Evolutionary conservation across 129 eudicot species (phyloP).

Genomic region (Rutidosis leptorrhynchoides): DNA sequence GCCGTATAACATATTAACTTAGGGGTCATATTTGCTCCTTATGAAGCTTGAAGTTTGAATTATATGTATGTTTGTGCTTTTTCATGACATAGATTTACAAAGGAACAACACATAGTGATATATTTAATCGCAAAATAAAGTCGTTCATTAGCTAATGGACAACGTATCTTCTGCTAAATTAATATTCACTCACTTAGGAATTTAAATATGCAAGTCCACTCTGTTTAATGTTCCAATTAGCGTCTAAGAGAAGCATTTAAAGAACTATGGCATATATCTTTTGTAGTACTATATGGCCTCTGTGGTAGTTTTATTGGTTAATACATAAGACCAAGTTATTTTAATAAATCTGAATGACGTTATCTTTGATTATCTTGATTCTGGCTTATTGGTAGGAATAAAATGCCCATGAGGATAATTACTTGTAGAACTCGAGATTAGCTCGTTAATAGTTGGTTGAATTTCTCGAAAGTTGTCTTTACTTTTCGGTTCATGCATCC

Average conservation of each 20-base stretch:
- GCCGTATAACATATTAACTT: neutral
- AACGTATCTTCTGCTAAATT: neutral
- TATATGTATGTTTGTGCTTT: slow-evolving; percentile 1
- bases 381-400: slow-evolving; percentile 50
- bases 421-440: slow-evolving; percentile 1
- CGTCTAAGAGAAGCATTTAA: slow-evolving; percentile 34
- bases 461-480: neutral
- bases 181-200: neutral
- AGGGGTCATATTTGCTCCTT: neutral
- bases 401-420: slow-evolving; percentile 23
- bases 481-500: slow-evolving; percentile 7
- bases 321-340: neutral
- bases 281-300: too few species aligned
- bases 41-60: neutral
- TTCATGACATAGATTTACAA: neutral
- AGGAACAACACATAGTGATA: neutral
- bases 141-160: slow-evolving; percentile 7
- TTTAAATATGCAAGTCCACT: slow-evolving; percentile 21
- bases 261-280: slow-evolving; percentile 12
- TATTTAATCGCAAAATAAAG: slow-evolving; percentile 31
- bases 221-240: slow-evolving; percentile 19
- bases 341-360: neutral
- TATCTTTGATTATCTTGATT: slow-evolving; percentile 1
- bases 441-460: neutral
- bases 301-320: slow-evolving; percentile 6